phyloP scores from a whole-genome alignment of 371 early-diverging fungal species.

The Mucor circinelloides region DNA sequence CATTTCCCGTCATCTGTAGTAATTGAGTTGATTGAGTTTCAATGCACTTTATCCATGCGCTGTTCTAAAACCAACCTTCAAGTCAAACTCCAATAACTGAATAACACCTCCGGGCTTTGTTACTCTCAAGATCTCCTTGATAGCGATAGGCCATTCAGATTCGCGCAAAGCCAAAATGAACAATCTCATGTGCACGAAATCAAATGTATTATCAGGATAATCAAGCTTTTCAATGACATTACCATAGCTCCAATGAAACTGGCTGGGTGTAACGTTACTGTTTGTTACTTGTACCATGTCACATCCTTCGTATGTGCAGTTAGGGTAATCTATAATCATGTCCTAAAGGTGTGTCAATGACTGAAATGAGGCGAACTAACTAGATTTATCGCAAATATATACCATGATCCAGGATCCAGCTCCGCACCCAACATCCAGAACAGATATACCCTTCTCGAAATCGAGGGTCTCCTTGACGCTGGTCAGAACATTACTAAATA shows the following conservation, averaged over 20 bases:
- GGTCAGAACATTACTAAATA: slow-evolving; percentile 7
- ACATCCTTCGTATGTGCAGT: slow-evolving; percentile 12
- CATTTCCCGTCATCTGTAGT: background rate
- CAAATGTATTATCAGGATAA: slow-evolving; percentile 25
- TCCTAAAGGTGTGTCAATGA: slow-evolving; percentile 4
- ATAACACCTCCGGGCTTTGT: slow-evolving; percentile 22
- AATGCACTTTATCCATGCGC: background rate
- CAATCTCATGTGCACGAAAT: slow-evolving; percentile 19
- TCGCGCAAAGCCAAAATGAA: slow-evolving; percentile 16
- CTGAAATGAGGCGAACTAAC: background rate
- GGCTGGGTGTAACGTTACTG: slow-evolving; percentile 8
- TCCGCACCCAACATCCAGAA: slow-evolving; percentile 25
- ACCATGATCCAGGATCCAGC: slow-evolving; percentile 26
- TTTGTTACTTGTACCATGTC: slow-evolving; percentile 19
- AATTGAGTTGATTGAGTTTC: background rate
- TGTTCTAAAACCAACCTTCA: background rate
- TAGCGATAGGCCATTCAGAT: slow-evolving; percentile 19
- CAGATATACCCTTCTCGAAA: slow-evolving; percentile 2
- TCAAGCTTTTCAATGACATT: slow-evolving; percentile 17
- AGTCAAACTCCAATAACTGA: slow-evolving; percentile 9
- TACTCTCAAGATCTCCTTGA: slow-evolving; percentile 17
- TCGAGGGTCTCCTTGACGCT: background rate
- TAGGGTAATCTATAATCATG: slow-evolving; percentile 17
- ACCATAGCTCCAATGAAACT: slow-evolving; percentile 11
- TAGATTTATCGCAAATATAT: background rate